Conservation (phyloP, 176 grass and related monocot genomes). For the Puccinellia tenuiflora region DNA sequence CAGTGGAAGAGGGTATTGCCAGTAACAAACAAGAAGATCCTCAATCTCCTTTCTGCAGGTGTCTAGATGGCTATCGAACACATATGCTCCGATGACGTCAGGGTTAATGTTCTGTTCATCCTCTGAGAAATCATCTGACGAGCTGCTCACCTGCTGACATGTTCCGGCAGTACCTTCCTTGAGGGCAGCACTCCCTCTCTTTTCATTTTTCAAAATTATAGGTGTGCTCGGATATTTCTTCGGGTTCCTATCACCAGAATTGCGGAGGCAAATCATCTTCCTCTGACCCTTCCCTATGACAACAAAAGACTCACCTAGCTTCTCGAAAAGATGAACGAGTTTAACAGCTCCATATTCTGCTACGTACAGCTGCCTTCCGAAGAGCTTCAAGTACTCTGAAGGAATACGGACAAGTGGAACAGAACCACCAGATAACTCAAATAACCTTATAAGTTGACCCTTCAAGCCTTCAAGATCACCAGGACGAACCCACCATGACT, state of each 20-base stretch:
- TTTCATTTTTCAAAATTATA: constrained; percentile 61
- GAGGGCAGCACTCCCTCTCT: constrained; percentile 34
- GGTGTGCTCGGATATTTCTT: constrained; percentile 58
- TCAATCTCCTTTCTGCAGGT: constrained; percentile 66
- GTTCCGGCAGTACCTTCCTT: constrained; percentile 26
- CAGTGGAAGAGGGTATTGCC: constrained; percentile 50
- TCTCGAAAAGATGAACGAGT: constrained; percentile 54
- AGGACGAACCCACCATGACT: constrained; percentile 65
- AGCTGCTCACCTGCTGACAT: constrained; percentile 49
- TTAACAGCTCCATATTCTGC: constrained; percentile 65
- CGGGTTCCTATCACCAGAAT: constrained; percentile 49
- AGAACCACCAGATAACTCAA: constrained; percentile 68
- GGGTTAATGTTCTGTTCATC: constrained; percentile 54
- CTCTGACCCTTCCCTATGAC: constrained; percentile 74
- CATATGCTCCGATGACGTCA: constrained; percentile 29
- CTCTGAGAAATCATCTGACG: constrained; percentile 75
- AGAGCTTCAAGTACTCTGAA: constrained; percentile 69
- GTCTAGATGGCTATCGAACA: constrained; percentile 48
- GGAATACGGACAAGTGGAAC: constrained; percentile 67
- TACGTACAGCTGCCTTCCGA: constrained; percentile 65
- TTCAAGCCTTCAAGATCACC: constrained; percentile 77
- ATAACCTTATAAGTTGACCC: constrained; percentile 54
- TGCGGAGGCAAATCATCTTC: constrained; percentile 77
- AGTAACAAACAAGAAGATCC: constrained; percentile 89
- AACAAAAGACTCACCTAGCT: constrained; percentile 70